Conservation (phyloP, 495 filamentous ascomycete genomes). For the Penicillium crystallinum region DNA sequence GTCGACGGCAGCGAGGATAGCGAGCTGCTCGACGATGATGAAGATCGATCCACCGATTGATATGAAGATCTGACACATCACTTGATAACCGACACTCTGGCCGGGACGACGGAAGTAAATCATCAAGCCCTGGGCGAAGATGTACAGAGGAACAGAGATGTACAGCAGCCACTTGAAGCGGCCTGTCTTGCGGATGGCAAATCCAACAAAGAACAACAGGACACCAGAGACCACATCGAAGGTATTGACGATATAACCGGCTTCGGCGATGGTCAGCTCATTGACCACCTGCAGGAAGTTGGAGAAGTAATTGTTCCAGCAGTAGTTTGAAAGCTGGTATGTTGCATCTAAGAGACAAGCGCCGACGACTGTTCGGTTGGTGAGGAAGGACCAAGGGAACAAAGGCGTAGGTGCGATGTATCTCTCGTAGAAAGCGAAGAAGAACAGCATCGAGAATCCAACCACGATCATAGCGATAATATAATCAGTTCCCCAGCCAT, state of each 20-base stretch:
- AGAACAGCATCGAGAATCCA: conserved; percentile 46
- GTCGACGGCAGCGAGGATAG: conserved; percentile 55
- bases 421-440: conserved; percentile 52
- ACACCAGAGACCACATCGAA: conserved; percentile 45
- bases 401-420: conserved; percentile 47
- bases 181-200: conserved; percentile 47
- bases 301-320: conserved; percentile 44
- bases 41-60: conserved; percentile 56
- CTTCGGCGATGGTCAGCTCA: conserved; percentile 44
- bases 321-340: conserved; percentile 47
- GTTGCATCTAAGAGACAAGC: conserved; percentile 50
- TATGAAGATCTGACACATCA: conserved; percentile 70
- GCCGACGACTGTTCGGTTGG: conserved; percentile 47
- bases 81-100: conserved; percentile 53
- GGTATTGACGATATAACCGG: conserved; percentile 47
- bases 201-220: conserved; percentile 39
- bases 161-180: conserved; percentile 48
- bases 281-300: conserved; percentile 66
- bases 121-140: conserved; percentile 53
- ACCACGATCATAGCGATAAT: conserved; percentile 52
- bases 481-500: conserved; percentile 38
- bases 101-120: conserved; percentile 57
- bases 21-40: conserved; percentile 57
- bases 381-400: conserved; percentile 45
- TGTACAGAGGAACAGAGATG: conserved; percentile 52